phyloP scores from a whole-genome alignment of 2,329 filamentous ascomycete genomes.

The Paradendryphiella salina region DNA sequence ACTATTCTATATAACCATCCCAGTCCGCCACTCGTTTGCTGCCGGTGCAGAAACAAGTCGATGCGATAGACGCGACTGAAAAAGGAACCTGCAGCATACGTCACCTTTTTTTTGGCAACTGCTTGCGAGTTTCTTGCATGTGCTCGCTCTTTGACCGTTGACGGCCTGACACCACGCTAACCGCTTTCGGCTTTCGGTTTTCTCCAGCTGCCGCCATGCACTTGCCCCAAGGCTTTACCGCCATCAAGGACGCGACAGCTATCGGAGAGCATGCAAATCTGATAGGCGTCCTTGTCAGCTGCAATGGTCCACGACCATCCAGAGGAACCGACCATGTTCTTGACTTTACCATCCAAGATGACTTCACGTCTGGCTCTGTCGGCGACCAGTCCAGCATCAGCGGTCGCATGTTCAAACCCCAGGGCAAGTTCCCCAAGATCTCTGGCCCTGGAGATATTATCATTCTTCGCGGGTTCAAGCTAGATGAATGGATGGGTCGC shows the following conservation, averaged over 20 bases:
- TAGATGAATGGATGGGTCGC: slow-evolving; percentile 21
- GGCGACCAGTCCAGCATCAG: slow-evolving; percentile 23
- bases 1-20: not conserved
- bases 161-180: slow-evolving; percentile 14
- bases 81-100: not conserved
- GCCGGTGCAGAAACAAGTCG: not conserved
- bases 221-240: slow-evolving; percentile 48
- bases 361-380: slow-evolving; percentile 24
- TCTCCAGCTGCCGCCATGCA: slow-evolving; percentile 11
- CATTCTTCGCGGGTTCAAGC: slow-evolving; percentile 54
- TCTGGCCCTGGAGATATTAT: slow-evolving; percentile 64
- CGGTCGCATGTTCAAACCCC: slow-evolving; percentile 33
- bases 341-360: slow-evolving; percentile 49
- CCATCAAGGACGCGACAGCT: slow-evolving; percentile 48
- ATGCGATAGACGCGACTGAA: not conserved
- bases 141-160: slow-evolving; percentile 1
- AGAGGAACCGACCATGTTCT: slow-evolving; percentile 55
- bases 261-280: slow-evolving; percentile 56
- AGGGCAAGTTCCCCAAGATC: slow-evolving; percentile 50
- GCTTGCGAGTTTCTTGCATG: not conserved
- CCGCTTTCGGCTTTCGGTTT: slow-evolving; percentile 14
- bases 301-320: slow-evolving; percentile 57
- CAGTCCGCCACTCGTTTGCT: not conserved
- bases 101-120: not conserved
- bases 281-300: slow-evolving; percentile 72